Evolutionary conservation across 768 basidiomycete species (phyloP).

Genomic region (Ramaria sp.): DNA sequence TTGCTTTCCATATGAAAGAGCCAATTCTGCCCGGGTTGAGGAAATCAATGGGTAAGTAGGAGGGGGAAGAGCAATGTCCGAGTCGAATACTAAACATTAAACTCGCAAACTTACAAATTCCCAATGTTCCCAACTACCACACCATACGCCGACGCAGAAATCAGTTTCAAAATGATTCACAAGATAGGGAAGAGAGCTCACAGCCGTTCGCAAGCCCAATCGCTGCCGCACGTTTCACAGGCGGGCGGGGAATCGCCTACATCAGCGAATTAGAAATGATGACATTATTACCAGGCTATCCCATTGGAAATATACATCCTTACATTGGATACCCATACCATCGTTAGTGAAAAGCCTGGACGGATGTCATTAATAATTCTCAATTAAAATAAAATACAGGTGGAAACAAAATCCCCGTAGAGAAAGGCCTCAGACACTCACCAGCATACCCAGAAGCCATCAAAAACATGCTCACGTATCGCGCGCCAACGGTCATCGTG

Average conservation of each 20-base stretch:
- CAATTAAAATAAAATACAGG: not conserved
- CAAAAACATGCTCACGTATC: conserved; percentile 53
- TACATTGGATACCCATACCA: conserved; percentile 53
- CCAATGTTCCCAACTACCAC: conserved; percentile 12
- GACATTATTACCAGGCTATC: no score
- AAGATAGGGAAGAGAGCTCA: not conserved
- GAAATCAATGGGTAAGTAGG: no score
- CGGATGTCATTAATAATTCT: no score
- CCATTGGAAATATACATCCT: not conserved
- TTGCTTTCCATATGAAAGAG: conserved; percentile 35
- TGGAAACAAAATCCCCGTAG: not conserved
- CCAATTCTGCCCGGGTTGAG: conserved; percentile 5
- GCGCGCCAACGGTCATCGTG: conserved; percentile 38
- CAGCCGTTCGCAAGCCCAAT: conserved; percentile 52
- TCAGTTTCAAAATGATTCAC: not conserved
- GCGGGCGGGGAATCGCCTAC: conserved; percentile 11
- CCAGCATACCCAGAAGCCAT: conserved; percentile 48
- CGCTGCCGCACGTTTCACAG: conserved; percentile 30
- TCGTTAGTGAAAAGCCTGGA: conserved; percentile 32
- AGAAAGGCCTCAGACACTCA: conserved; percentile 9
- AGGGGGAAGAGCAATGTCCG: not conserved
- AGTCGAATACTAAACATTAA: not conserved
- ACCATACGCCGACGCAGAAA: not conserved
- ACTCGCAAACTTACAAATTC: conserved; percentile 5
- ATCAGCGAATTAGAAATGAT: not conserved